Evolutionary conservation across 2,329 filamentous ascomycete species (phyloP), one percentile per base, ranked within the genome.

Genomic region (Sarocladiaceae sp.): DNA sequence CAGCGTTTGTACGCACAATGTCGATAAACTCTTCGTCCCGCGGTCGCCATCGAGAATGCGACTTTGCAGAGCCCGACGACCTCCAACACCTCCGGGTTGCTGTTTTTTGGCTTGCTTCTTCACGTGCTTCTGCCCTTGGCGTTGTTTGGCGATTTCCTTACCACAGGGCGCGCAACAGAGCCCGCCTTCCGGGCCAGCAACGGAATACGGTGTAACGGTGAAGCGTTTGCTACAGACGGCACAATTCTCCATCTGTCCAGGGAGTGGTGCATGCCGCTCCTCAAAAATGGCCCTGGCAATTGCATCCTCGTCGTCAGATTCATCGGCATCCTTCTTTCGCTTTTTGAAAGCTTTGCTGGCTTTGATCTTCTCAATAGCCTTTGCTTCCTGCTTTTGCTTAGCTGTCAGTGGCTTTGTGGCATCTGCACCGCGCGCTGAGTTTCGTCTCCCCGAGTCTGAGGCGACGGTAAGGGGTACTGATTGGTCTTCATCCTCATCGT

Each of bases 161-260:
- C 87, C 85, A 57, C 91, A 97, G 18, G 85, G 80, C 3, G 74
- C 73, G 59, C 91, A 97, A 2, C 96, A 70, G n/a, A 97, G 70
- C 13, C 88, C 88, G 3, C 90, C 90, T n/a, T 84, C 73, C 1
- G 87, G 85, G 1, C 86, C 88, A 21, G 82, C 77, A 51, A 88
- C 84, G 50, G 85, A 89, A 66, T 96, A 96, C 1, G 88, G 77
- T 0, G 91, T 96, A 34, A 97, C 90, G 0, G 88, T 95, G 58
- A 97, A 97, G 29, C 89, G 82, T 61, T 93, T 95, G 33, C 76
- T 74, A 61, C 91, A 97, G 3, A 82, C 67, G 50, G 86, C 88
- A 59, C 91, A 97, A 52, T 95, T 90, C 50, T 86, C 88, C 57
- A 91, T 78, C 62, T 97, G 91, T 2, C 88, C 89, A 2, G 88